A percentile compares a stretch with the other conserved stretches of the same genome.
Evolutionary conservation across 495 filamentous ascomycete species (phyloP).

Genomic region (Penicillium tannophilum): DNA sequence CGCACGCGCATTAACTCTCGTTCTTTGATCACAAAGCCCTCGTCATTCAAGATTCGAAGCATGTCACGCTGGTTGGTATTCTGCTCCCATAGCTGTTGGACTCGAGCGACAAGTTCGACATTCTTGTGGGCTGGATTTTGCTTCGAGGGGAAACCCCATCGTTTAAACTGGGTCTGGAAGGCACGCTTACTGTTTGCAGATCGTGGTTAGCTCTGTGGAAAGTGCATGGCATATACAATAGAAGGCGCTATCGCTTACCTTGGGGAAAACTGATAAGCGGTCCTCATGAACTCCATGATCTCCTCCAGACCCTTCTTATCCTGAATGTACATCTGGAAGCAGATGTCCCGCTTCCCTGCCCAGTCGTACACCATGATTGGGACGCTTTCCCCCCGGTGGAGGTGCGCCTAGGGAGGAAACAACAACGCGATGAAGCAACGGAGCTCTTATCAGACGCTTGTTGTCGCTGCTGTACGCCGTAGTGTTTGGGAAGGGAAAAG

Average conservation of each 20-base stretch:
- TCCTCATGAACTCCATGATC: constrained; percentile 64
- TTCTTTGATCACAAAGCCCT: constrained; percentile 72
- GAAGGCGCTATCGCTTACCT: constrained; percentile 48
- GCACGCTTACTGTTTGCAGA: constrained; percentile 61
- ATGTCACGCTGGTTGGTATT: constrained; percentile 73
- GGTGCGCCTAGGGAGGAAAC: constrained; percentile 16
- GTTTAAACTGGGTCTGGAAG: constrained; percentile 71
- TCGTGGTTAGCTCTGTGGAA: constrained; percentile 3
- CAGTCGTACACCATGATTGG: constrained; percentile 71
- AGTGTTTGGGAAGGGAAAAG: constrained; percentile 21
- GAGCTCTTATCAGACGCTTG: constrained; percentile 36
- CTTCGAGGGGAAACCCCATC: constrained; percentile 78
- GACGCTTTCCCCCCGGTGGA: constrained; percentile 34
- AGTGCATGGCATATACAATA: background rate
- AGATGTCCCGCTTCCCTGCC: constrained; percentile 68
- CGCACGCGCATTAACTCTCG: constrained; percentile 68
- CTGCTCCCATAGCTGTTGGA: constrained; percentile 74
- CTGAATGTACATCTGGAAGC: constrained; percentile 72
- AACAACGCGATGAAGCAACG: constrained; percentile 16
- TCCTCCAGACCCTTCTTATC: constrained; percentile 70
- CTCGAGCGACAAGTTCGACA: constrained; percentile 60
- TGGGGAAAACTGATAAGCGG: constrained; percentile 62
- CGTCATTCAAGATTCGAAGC: constrained; percentile 65
- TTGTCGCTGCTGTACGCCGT: constrained; percentile 48
- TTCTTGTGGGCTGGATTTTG: constrained; percentile 71